Conservation (phyloP, 805 yeast genomes). For the Lachancea nothofagi region DNA sequence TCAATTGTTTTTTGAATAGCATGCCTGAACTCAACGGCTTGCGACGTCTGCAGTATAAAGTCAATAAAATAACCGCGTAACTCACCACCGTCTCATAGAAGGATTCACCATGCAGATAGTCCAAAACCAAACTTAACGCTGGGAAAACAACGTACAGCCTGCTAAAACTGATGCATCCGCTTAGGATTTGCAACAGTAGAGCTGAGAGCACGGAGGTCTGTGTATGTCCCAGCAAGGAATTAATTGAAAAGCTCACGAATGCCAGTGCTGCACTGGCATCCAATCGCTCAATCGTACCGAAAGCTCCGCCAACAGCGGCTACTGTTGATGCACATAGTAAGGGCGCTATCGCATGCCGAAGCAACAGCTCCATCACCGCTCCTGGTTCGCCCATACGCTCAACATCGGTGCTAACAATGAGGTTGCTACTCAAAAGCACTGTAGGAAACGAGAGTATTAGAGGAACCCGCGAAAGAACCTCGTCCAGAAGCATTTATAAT, state of each 20-base stretch:
- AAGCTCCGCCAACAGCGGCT: slow-evolving; percentile 11
- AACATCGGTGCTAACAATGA: slow-evolving; percentile 19
- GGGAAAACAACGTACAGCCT: slow-evolving; percentile 12
- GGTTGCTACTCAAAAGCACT: slow-evolving; percentile 26
- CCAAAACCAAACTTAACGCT: slow-evolving; percentile 7
- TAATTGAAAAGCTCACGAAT: slow-evolving; percentile 12
- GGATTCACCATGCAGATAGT: slow-evolving; percentile 4
- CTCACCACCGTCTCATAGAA: slow-evolving; percentile 2
- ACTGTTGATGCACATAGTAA: slow-evolving; percentile 20
- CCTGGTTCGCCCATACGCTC: slow-evolving; percentile 4
- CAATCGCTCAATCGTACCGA: slow-evolving; percentile 3
- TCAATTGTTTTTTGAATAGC: not conserved
- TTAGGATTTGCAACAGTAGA: slow-evolving; percentile 8
- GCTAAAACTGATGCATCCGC: slow-evolving; percentile 7
- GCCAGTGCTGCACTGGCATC: slow-evolving; percentile 5
- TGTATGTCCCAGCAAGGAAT: slow-evolving; percentile 12
- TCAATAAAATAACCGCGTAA: slow-evolving; percentile 4
- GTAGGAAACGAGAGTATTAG: slow-evolving; percentile 31
- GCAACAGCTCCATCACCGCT: slow-evolving; percentile 6
- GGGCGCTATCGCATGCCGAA: slow-evolving; percentile 19
- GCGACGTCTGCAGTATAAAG: not conserved
- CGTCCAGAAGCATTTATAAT: slow-evolving; percentile 8
- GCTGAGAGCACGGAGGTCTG: slow-evolving; percentile 13
- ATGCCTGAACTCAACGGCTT: not conserved
- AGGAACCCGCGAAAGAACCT: slow-evolving; percentile 25